Percentiles rank a stretch among this genome's conserved stretches.
Evolutionary conservation across 176 grass and related monocot species (phyloP).

Genomic region (Neostapfia colusana): DNA sequence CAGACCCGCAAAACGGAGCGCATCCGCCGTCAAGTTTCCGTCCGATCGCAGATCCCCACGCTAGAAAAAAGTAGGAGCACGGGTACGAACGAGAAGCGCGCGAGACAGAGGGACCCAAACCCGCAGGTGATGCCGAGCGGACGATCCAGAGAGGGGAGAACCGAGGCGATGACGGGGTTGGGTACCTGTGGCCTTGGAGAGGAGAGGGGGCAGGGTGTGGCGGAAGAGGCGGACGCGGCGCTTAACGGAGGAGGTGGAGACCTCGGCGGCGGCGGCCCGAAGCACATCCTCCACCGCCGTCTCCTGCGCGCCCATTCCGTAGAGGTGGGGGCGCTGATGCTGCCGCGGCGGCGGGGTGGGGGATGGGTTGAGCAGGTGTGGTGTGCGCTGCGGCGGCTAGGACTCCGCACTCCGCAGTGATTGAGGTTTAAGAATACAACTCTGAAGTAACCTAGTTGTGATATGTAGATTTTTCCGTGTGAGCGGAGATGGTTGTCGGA

Average conservation of each 20-base stretch:
- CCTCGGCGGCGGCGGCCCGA: slow-evolving; percentile 64
- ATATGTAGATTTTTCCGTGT: too few species aligned
- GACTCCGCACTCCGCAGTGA: slow-evolving; percentile 26
- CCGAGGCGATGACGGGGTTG: background rate
- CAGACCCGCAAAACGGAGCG: slow-evolving; percentile 7
- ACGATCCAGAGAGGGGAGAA: background rate
- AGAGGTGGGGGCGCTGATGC: slow-evolving; percentile 8
- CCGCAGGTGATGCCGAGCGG: background rate
- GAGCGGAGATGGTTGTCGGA: too few species aligned
- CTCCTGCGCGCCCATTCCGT: slow-evolving; percentile 45
- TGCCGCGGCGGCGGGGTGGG: background rate
- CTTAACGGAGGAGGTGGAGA: slow-evolving; percentile 71
- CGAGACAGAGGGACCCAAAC: background rate
- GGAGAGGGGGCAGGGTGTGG: slow-evolving; percentile 49
- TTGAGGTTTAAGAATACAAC: slow-evolving; percentile 25
- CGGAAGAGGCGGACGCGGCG: slow-evolving; percentile 76
- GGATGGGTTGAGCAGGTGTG: slow-evolving; percentile 18
- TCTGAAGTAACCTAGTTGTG: background rate
- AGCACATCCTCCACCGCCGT: slow-evolving; percentile 54
- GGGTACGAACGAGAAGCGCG: slow-evolving; percentile 10
- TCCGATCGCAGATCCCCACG: slow-evolving; percentile 26
- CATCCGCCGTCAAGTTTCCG: slow-evolving; percentile 9
- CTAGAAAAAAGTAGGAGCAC: slow-evolving; percentile 25
- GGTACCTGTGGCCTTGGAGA: slow-evolving; percentile 49
- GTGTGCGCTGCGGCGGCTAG: slow-evolving; percentile 33